phyloP scores from a whole-genome alignment of 768 basidiomycete species.

The Boletellus emodensis region DNA sequence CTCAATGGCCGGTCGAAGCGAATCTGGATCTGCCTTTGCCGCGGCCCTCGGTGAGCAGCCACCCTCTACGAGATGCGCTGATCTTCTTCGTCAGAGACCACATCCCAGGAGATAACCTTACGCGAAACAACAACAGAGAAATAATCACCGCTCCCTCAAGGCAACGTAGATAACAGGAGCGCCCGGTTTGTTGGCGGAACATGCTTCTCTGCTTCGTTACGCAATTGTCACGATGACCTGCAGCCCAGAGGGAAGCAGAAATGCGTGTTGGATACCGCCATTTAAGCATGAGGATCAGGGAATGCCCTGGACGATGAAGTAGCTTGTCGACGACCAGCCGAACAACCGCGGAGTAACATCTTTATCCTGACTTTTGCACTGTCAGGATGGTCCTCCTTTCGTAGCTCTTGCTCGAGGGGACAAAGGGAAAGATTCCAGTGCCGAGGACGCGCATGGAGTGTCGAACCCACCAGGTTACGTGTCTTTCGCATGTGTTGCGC shows the following conservation, averaged over 20 bases:
- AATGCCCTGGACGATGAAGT: slow-evolving; percentile 4
- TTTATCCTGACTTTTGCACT: background rate
- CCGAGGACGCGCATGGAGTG: background rate
- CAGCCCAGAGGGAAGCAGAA: background rate
- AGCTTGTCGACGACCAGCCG: slow-evolving; percentile 1
- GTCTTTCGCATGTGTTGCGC: background rate
- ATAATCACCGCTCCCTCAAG: slow-evolving; percentile 3
- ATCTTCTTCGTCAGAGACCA: slow-evolving; percentile 2
- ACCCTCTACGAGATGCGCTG: background rate
- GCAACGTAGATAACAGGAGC: slow-evolving; percentile 1
- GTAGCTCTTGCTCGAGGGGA: background rate
- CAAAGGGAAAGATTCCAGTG: background rate
- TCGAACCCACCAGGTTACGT: background rate
- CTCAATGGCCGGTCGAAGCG: background rate
- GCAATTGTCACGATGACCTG: slow-evolving; percentile 3
- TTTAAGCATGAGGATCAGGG: slow-evolving; percentile 18
- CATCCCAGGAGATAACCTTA: slow-evolving; percentile 1
- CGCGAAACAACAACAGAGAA: slow-evolving; percentile 2
- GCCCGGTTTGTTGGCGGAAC: background rate
- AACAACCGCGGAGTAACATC: slow-evolving; percentile 14
- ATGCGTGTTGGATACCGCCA: background rate
- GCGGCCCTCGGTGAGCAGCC: slow-evolving; percentile 5
- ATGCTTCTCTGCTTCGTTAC: background rate
- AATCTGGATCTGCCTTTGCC: background rate
- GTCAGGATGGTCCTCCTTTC: background rate